These are phyloP conservation scores for Triticum aestivum DNA, from an alignment of 176 grass and related monocot genomes.

Conservation along the genomic window IWGSC_CS_RefSeq_v2.1 NC_057810.1:382868555-382869054, in stretches of 20 bases:
- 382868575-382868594: not conserved
- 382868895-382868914: slow-evolving; percentile 1
- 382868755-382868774: not conserved
- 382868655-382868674: slow-evolving; percentile 8
- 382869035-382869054: not conserved
- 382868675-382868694: slow-evolving; percentile 5
- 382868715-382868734: not conserved
- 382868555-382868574: not conserved
- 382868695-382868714: not conserved
- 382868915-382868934: not conserved
- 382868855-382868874: slow-evolving; percentile 1
- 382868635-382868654: not conserved
- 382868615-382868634: not conserved
- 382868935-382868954: not conserved
- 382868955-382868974: not conserved
- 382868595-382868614: not conserved
- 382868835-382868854: not conserved
- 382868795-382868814: not conserved
- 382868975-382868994: not conserved
- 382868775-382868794: not conserved
- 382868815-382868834: slow-evolving; percentile 1
- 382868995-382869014: not conserved
- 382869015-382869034: not conserved
- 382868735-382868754: not conserved
- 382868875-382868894: not conserved